phyloP scores from a whole-genome alignment of 2,329 filamentous ascomycete genomes.

The Exophiala aquamarina region DNA sequence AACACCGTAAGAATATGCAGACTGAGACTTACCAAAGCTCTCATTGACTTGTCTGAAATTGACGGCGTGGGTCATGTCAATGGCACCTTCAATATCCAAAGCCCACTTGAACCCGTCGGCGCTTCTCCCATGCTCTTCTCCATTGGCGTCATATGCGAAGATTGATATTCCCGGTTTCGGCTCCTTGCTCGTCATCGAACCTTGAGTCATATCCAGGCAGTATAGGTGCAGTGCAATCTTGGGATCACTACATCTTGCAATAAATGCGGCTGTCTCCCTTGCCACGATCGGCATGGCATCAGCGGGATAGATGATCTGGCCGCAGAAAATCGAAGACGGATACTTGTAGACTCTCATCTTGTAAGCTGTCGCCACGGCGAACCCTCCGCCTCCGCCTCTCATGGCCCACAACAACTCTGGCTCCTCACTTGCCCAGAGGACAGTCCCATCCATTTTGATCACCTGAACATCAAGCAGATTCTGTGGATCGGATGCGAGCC shows the following conservation, averaged over 20 bases:
- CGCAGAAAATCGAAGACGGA: constrained; percentile 20
- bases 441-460: constrained; percentile 37
- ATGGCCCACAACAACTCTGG: constrained; percentile 44
- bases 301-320: constrained; percentile 20
- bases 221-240: constrained; percentile 19
- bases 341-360: constrained; percentile 22
- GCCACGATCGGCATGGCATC: constrained; percentile 14
- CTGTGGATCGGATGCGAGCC: constrained; percentile 39
- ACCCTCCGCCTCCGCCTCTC: constrained; percentile 40
- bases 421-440: constrained; percentile 40
- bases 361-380: constrained; percentile 19
- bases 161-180: constrained; percentile 17
- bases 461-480: constrained; percentile 43
- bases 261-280: constrained; percentile 14
- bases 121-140: constrained; percentile 15
- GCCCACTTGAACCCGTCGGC: constrained; percentile 21
- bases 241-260: constrained; percentile 7
- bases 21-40: constrained; percentile 2
- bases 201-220: constrained; percentile 14
- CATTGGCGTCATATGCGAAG: constrained; percentile 16
- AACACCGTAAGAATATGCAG: neutral
- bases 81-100: constrained; percentile 18
- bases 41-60: constrained; percentile 12
- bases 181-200: constrained; percentile 11
- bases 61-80: constrained; percentile 17